Conservation (phyloP, 2,329 filamentous ascomycete genomes). For the Bipolaris oryzae region DNA sequence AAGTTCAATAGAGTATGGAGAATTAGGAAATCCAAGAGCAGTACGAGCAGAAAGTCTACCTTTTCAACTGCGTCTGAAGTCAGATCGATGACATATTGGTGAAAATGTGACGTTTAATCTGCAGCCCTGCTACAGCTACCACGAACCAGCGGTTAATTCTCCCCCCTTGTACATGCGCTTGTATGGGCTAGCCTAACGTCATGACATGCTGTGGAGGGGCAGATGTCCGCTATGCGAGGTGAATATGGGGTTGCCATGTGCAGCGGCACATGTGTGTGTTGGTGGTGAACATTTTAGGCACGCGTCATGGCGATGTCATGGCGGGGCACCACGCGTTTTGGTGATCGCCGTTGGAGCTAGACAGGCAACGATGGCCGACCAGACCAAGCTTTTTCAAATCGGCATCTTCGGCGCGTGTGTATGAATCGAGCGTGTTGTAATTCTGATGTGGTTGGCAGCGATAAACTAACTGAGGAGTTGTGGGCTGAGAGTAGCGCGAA, state of each 20-base stretch:
- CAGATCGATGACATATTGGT: slow-evolving; percentile 33
- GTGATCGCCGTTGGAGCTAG: slow-evolving; percentile 18
- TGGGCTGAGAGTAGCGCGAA: neutral
- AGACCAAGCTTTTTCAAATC: neutral
- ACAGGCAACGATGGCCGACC: slow-evolving; percentile 19
- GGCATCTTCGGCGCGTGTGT: slow-evolving; percentile 11
- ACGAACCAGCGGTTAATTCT: slow-evolving; percentile 20
- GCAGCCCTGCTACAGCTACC: slow-evolving; percentile 28
- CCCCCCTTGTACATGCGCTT: slow-evolving; percentile 34
- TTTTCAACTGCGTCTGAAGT: slow-evolving; percentile 20
- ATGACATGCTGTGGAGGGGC: slow-evolving; percentile 34
- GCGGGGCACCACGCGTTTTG: slow-evolving; percentile 21
- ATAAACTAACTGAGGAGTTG: neutral
- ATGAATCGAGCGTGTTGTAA: neutral
- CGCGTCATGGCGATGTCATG: slow-evolving; percentile 41
- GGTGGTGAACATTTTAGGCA: slow-evolving; percentile 20
- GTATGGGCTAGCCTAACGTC: slow-evolving; percentile 36
- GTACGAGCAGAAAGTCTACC: slow-evolving; percentile 12
- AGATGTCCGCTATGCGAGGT: slow-evolving; percentile 22
- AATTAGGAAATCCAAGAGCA: slow-evolving; percentile 1
- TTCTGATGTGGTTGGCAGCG: slow-evolving; percentile 2
- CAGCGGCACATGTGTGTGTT: slow-evolving; percentile 24
- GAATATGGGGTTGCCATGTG: slow-evolving; percentile 19
- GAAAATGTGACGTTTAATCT: slow-evolving; percentile 18
- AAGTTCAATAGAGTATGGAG: neutral